These are phyloP conservation scores for Dioscorea cayenensis DNA, from an alignment of 116 monocot species.

Conservation along the genomic window DNA sequence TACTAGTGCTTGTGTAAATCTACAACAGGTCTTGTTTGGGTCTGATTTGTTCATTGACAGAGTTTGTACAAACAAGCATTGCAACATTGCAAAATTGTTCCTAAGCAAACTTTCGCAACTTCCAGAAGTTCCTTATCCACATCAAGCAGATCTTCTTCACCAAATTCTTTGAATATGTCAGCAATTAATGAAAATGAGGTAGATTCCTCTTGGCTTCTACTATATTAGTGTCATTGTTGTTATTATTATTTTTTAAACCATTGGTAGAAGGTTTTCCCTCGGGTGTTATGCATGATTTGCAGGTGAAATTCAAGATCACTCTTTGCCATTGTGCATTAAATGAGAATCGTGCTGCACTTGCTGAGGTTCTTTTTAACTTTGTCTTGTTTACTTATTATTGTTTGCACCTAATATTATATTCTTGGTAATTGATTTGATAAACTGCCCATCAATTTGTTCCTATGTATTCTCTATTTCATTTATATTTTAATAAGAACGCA, in stretches of 20 bases:
- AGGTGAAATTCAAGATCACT: slow-evolving; percentile 97
- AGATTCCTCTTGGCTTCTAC: slow-evolving; percentile 7
- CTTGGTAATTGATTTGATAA: neutral
- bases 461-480: neutral
- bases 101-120: slow-evolving; percentile 45
- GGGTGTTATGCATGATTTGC: neutral
- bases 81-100: slow-evolving; percentile 71
- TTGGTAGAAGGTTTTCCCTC: neutral
- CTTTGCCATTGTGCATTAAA: slow-evolving; percentile 77
- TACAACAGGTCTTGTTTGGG: slow-evolving; percentile 4
- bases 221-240: neutral
- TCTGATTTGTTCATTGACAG: slow-evolving; percentile 28
- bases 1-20: neutral
- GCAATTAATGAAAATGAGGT: slow-evolving; percentile 95
- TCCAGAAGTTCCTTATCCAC: slow-evolving; percentile 65
- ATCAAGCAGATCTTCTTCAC: slow-evolving; percentile 77
- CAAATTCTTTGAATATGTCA: slow-evolving; percentile 59
- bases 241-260: neutral
- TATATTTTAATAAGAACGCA: neutral
- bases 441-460: neutral
- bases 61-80: slow-evolving; percentile 89
- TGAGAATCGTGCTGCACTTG: slow-evolving; percentile 88
- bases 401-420: neutral
- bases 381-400: neutral
- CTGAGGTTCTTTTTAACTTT: slow-evolving; percentile 51